These are phyloP conservation scores for Fusarium praegraminearum DNA, from an alignment of 2,329 filamentous ascomycete species.

Conservation along the genomic window DNA sequence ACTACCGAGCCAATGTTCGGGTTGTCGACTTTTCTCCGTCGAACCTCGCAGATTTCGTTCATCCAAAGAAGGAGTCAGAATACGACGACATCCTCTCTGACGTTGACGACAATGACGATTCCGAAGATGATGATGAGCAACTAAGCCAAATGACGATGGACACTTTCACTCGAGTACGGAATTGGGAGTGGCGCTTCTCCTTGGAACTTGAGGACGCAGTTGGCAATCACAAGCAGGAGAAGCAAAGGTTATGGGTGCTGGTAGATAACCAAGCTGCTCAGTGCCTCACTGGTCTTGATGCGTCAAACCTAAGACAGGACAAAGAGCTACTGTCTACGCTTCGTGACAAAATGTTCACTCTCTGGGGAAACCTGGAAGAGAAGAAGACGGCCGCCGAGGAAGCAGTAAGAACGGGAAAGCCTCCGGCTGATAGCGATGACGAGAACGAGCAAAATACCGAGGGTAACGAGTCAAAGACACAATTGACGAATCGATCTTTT, in stretches of 20 bases:
- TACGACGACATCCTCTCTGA: constrained; percentile 65
- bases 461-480: neutral
- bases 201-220: constrained; percentile 80
- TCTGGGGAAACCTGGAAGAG: constrained; percentile 91
- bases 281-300: constrained; percentile 62
- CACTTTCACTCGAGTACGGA: constrained; percentile 42
- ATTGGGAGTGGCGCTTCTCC: constrained; percentile 88
- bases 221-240: constrained; percentile 49
- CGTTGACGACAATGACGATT: constrained; percentile 44
- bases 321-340: constrained; percentile 63
- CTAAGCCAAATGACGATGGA: constrained; percentile 40
- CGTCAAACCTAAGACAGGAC: constrained; percentile 68
- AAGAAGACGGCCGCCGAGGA: constrained; percentile 46
- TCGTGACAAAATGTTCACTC: constrained; percentile 76
- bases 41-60: constrained; percentile 77
- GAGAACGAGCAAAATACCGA: constrained; percentile 42
- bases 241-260: constrained; percentile 71
- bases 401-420: constrained; percentile 49
- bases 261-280: constrained; percentile 71
- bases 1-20: constrained; percentile 77
- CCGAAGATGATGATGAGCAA: constrained; percentile 24
- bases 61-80: constrained; percentile 57
- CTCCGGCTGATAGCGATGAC: constrained; percentile 55
- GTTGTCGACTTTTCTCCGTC: constrained; percentile 84
- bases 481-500: constrained; percentile 70